A percentile compares a stretch with the other conserved stretches of the same genome.
Conservation (phyloP, 2,329 filamentous ascomycete genomes). For the Cercospora brassicicola region DNA sequence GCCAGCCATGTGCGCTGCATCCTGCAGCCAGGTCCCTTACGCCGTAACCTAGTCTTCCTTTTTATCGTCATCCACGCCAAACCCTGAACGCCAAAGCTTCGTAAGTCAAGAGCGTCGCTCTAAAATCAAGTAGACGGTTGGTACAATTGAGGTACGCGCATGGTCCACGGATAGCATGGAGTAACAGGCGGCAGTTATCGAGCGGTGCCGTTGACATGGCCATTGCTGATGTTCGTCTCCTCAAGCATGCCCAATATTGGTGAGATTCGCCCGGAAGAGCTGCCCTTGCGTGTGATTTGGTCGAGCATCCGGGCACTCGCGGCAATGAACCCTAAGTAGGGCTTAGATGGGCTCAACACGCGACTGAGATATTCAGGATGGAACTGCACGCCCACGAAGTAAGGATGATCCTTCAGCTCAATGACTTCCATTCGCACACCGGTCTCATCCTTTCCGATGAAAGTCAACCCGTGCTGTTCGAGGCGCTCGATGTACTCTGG, state of each 20-base stretch:
- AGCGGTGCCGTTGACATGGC: background rate
- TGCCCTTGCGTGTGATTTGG: slow-evolving; percentile 40
- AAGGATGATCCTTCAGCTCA: slow-evolving; percentile 80
- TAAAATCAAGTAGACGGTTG: background rate
- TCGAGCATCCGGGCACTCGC: slow-evolving; percentile 69
- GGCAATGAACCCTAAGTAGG: slow-evolving; percentile 82
- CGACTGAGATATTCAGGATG: slow-evolving; percentile 83
- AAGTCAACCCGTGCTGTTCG: slow-evolving; percentile 67
- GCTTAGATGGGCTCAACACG: slow-evolving; percentile 70
- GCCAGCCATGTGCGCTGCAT: background rate
- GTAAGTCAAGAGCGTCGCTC: background rate
- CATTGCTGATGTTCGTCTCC: slow-evolving; percentile 7
- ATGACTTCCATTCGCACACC: slow-evolving; percentile 80
- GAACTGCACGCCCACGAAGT: slow-evolving; percentile 82
- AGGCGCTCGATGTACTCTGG: slow-evolving; percentile 71
- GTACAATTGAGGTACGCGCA: background rate
- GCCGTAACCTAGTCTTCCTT: background rate
- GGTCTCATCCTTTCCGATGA: slow-evolving; percentile 76
- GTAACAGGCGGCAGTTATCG: background rate
- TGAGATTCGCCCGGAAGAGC: slow-evolving; percentile 20
- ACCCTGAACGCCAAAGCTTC: background rate
- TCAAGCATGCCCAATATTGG: slow-evolving; percentile 19
- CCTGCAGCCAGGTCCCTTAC: background rate
- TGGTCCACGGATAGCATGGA: background rate
- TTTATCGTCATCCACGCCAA: slow-evolving; percentile 6